Evolutionary conservation across 2,329 filamentous ascomycete species (phyloP).

Genomic region (Emergomyces pasteurianus): DNA sequence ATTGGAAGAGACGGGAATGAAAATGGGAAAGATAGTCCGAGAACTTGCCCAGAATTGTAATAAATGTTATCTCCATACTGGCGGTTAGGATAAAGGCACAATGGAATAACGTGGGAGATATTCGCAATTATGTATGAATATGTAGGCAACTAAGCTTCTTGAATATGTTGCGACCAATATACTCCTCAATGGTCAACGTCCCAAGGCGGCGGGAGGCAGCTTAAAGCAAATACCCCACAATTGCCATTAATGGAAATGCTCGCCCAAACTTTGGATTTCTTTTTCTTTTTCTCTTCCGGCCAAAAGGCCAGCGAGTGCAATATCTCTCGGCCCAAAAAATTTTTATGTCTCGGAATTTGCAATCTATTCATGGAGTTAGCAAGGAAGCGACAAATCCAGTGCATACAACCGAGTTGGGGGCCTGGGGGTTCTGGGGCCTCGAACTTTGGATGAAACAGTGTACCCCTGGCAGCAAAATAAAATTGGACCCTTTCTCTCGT

Average conservation of each 20-base stretch:
- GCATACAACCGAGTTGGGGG: neutral
- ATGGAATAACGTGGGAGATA: neutral
- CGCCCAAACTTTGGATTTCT: neutral
- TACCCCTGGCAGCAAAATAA: neutral
- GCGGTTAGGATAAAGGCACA: neutral
- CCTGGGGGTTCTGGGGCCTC: neutral
- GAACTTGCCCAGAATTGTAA: conserved; percentile 72
- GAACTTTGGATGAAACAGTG: neutral
- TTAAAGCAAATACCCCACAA: neutral
- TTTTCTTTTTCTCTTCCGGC: no score
- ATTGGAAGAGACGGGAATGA: conserved; percentile 6
- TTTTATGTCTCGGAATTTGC: neutral
- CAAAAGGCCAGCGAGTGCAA: neutral
- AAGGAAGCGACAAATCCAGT: neutral
- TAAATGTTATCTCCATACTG: conserved; percentile 72
- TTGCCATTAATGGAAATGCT: neutral
- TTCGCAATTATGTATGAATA: neutral
- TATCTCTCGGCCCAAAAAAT: neutral
- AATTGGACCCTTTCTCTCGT: neutral
- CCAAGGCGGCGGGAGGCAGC: neutral
- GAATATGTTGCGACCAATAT: neutral
- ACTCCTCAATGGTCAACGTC: neutral
- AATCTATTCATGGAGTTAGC: neutral
- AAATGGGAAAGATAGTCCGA: conserved; percentile 6
- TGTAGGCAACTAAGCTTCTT: neutral